Evolutionary conservation across 108 stramenopile species (phyloP).

Genomic region (Cyclotella atomus): DNA sequence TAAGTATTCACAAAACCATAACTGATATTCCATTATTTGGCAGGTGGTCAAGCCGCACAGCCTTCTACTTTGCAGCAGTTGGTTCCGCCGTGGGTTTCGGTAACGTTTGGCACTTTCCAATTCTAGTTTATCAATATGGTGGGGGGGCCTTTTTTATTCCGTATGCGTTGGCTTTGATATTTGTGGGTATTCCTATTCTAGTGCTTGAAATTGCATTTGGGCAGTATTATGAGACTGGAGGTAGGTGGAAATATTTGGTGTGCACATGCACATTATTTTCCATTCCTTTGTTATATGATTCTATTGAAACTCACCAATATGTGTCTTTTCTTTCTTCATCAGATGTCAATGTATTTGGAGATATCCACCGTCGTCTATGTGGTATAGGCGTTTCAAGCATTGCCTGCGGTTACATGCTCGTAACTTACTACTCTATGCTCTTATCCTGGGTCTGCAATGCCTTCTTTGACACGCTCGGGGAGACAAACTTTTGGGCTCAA

Average conservation of each 20-base stretch:
- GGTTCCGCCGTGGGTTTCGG: background rate
- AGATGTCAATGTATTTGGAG: slow-evolving; percentile 3
- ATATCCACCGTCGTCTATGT: background rate
- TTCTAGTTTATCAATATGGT: background rate
- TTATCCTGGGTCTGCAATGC: slow-evolving; percentile 50
- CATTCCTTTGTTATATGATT: background rate
- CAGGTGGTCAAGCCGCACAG: background rate
- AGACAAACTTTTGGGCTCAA: slow-evolving; percentile 40
- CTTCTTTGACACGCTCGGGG: slow-evolving; percentile 54
- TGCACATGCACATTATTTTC: background rate
- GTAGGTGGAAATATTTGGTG: too few relatives aligned
- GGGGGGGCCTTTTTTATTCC: background rate
- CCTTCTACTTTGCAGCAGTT: slow-evolving; percentile 5
- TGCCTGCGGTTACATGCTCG: background rate
- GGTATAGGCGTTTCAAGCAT: background rate
- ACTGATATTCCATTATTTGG: background rate
- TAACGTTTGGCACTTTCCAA: background rate
- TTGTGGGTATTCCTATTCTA: background rate
- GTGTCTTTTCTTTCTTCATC: background rate
- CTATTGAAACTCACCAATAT: background rate
- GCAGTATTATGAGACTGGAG: slow-evolving; percentile 5
- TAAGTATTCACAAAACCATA: too few relatives aligned
- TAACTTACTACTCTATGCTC: background rate
- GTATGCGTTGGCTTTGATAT: background rate
- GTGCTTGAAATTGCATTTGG: background rate